These are phyloP conservation scores for Euphorbia peplus DNA, from an alignment of 345 rosid species.

Conservation along the genomic window DNA sequence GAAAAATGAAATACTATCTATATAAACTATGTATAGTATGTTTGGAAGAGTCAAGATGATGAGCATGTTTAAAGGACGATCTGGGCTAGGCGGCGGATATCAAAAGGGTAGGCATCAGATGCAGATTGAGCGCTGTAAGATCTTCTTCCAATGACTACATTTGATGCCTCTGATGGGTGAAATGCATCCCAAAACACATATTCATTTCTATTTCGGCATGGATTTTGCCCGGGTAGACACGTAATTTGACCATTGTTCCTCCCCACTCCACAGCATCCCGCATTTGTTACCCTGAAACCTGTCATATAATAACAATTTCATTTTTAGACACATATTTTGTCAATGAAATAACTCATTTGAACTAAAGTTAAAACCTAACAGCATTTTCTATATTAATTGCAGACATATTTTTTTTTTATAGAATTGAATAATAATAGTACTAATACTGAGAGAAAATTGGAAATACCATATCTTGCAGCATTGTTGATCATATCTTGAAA, in stretches of 20 bases:
- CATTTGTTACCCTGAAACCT: slow-evolving; percentile 35
- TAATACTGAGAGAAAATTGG: no score
- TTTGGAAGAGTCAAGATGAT: no score
- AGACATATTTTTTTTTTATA: no score
- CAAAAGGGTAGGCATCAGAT: slow-evolving; percentile 27
- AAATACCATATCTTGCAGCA: slow-evolving; percentile 34
- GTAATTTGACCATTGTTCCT: slow-evolving; percentile 40
- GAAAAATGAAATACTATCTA: no score
- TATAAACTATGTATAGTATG: no score
- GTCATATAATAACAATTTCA: slow-evolving; percentile 3
- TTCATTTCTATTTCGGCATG: slow-evolving; percentile 30
- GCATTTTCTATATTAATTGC: no score
- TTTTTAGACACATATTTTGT: no score
- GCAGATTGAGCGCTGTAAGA: slow-evolving; percentile 31
- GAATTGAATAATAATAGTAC: no score
- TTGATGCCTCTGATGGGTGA: slow-evolving; percentile 46
- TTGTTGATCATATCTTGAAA: slow-evolving; percentile 55
- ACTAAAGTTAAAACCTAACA: no score
- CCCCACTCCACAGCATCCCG: slow-evolving; percentile 37
- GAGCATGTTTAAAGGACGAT: slow-evolving; percentile 16
- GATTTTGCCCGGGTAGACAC: slow-evolving; percentile 37
- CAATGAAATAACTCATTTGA: no score
- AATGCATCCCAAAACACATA: slow-evolving; percentile 43
- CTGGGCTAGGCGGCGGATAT: slow-evolving; percentile 27
- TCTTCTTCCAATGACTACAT: slow-evolving; percentile 28